Conservation (phyloP, 179 eudicot genomes). For the Beta macrorhiza region DNA sequence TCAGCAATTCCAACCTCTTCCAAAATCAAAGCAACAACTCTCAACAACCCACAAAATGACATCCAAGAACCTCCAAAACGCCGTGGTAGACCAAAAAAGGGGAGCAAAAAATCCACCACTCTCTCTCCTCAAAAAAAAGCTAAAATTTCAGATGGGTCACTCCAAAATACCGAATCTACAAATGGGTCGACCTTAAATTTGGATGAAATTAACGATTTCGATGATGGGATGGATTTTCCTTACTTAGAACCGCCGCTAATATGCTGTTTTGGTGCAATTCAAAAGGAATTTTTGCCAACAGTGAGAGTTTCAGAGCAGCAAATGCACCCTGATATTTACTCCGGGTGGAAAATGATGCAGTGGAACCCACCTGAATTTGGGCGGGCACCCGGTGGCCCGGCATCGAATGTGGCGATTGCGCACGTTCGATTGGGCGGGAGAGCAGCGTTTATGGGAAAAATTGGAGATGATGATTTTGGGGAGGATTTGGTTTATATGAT, state of each 20-base stretch:
- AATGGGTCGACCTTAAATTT: constrained; percentile 22
- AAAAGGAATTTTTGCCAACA: constrained; percentile 79
- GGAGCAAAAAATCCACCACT: constrained; percentile 9
- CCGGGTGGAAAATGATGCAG: constrained; percentile 85
- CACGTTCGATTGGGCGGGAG: constrained; percentile 78
- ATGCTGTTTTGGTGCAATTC: constrained; percentile 85
- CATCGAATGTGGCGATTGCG: constrained; percentile 77
- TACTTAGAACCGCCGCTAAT: constrained; percentile 71
- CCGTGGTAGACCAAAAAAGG: constrained; percentile 37
- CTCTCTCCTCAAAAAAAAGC: background rate
- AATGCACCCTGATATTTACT: constrained; percentile 80
- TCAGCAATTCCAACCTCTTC: background rate
- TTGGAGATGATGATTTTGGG: constrained; percentile 76
- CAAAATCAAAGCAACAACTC: constrained; percentile 21
- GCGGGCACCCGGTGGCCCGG: constrained; percentile 79
- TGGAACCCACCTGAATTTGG: constrained; percentile 92
- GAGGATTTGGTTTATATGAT: constrained; percentile 61
- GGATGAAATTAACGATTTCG: constrained; percentile 27
- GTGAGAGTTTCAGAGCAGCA: constrained; percentile 67
- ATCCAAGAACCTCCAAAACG: constrained; percentile 30
- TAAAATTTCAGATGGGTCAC: constrained; percentile 22
- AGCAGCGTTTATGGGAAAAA: constrained; percentile 81
- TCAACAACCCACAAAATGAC: constrained; percentile 17
- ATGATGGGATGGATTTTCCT: constrained; percentile 57
- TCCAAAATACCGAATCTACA: constrained; percentile 21